A percentile compares a stretch with the other conserved stretches of the same genome.
Evolutionary conservation across 164 flowering plant genomes (phyloP).

Genomic region (Vitis labrusca): DNA sequence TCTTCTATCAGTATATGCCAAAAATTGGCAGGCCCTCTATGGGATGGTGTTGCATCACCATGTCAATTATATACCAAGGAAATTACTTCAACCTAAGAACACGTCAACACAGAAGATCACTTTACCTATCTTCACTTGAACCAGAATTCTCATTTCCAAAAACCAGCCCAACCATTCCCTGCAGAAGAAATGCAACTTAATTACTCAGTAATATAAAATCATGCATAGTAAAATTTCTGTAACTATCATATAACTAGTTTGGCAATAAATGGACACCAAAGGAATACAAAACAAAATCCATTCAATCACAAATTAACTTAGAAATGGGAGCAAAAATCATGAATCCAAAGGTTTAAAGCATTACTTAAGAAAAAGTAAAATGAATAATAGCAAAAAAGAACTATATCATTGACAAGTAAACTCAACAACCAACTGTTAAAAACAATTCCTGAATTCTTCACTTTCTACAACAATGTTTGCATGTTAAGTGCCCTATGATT

Average conservation of each 20-base stretch:
- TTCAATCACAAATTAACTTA: too few species aligned
- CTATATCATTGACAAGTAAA: too few species aligned
- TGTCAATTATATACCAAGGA: not conserved
- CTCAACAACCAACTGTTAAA: too few species aligned
- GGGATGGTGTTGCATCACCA: not conserved
- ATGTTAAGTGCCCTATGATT: too few species aligned
- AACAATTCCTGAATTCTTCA: too few species aligned
- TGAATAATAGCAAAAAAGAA: too few species aligned
- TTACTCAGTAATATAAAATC: not conserved
- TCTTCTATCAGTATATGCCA: not conserved
- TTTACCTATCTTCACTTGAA: slow-evolving; percentile 42
- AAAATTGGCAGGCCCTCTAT: not conserved
- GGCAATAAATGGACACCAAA: not conserved
- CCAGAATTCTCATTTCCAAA: slow-evolving; percentile 77
- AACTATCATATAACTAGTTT: not conserved
- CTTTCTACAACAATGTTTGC: too few species aligned
- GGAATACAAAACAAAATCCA: too few species aligned
- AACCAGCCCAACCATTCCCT: slow-evolving; percentile 93
- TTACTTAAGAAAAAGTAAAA: too few species aligned
- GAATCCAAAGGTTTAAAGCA: too few species aligned
- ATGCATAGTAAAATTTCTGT: not conserved
- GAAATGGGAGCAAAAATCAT: too few species aligned
- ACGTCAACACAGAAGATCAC: not conserved
- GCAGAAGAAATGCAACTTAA: slow-evolving; percentile 18
- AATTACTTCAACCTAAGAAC: not conserved